Percentiles rank a stretch among this genome's conserved stretches.
phyloP scores from a whole-genome alignment of 2,329 filamentous ascomycete genomes.

The Fusarium chuoi region DNA sequence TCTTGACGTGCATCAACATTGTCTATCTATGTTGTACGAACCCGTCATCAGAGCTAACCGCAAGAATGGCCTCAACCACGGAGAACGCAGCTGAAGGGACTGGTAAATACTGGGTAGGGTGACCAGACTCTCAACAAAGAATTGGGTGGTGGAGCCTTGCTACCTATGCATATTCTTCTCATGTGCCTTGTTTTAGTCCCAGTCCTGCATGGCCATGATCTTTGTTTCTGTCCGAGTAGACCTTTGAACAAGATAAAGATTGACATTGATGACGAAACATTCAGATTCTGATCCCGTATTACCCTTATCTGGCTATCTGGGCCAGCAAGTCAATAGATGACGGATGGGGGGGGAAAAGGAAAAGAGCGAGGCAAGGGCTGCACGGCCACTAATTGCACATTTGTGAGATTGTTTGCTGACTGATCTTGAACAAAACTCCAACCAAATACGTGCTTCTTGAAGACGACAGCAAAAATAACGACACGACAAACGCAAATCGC shows the following conservation, averaged over 20 bases:
- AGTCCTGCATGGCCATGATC: neutral
- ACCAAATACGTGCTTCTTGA: conserved; percentile 14
- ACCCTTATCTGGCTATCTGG: neutral
- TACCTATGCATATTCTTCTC: neutral
- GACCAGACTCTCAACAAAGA: conserved; percentile 29
- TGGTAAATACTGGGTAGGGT: neutral
- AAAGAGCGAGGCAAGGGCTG: neutral
- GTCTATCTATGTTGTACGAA: conserved; percentile 16
- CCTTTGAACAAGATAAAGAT: conserved; percentile 18
- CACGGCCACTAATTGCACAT: neutral
- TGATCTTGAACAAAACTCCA: neutral
- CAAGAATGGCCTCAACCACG: neutral
- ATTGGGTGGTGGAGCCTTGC: conserved; percentile 3
- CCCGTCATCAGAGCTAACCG: conserved; percentile 19
- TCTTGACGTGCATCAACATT: conserved; percentile 30
- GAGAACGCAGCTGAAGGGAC: neutral
- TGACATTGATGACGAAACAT: conserved; percentile 15
- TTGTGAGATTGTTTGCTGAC: conserved; percentile 2
- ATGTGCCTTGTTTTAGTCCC: conserved; percentile 8
- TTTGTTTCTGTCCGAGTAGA: neutral
- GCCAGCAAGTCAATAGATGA: neutral
- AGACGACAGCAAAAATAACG: neutral
- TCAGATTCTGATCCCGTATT: neutral
- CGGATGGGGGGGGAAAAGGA: neutral
- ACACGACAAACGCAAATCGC: conserved; percentile 1